Evolutionary conservation across 1,284 basidiomycete species (phyloP).

Genomic region (Macrocystidia cucumis): DNA sequence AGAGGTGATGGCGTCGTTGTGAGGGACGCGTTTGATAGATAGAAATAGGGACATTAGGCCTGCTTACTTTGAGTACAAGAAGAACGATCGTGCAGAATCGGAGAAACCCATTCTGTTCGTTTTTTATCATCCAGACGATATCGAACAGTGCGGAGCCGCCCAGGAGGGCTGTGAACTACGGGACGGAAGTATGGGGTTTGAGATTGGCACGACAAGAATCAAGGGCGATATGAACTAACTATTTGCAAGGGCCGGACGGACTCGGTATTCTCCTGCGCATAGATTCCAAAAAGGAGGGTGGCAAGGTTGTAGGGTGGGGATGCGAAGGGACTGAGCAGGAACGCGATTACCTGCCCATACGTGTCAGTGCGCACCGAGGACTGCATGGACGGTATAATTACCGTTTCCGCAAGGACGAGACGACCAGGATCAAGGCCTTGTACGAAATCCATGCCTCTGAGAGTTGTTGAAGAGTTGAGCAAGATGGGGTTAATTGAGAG

Average conservation of each 20-base stretch:
- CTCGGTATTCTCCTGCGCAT: constrained; percentile 62
- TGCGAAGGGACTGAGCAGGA: constrained; percentile 47
- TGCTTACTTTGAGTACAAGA: constrained; percentile 59
- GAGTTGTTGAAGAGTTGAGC: too few species aligned
- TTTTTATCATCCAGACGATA: constrained; percentile 58
- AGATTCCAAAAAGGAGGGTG: constrained; percentile 67
- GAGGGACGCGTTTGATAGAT: not conserved
- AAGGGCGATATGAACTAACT: constrained; percentile 27
- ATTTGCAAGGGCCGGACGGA: constrained; percentile 54
- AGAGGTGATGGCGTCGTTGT: constrained; percentile 6
- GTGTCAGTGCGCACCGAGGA: constrained; percentile 2
- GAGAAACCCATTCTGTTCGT: constrained; percentile 48
- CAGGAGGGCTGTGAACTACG: constrained; percentile 59
- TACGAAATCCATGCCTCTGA: constrained; percentile 52
- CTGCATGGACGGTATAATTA: constrained; percentile 17
- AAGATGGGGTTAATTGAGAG: not conserved
- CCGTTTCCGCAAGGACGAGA: constrained; percentile 56
- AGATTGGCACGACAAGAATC: not conserved
- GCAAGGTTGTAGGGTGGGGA: constrained; percentile 65
- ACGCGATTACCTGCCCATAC: constrained; percentile 47
- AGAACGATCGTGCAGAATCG: constrained; percentile 52
- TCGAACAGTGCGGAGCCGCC: constrained; percentile 57
- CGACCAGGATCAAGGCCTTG: constrained; percentile 65
- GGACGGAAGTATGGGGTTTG: not conserved
- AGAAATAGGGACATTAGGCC: too few species aligned